These are phyloP conservation scores for Coniella lustricola DNA, from an alignment of 2,329 filamentous ascomycete species.

Conservation along the genomic window DNA sequence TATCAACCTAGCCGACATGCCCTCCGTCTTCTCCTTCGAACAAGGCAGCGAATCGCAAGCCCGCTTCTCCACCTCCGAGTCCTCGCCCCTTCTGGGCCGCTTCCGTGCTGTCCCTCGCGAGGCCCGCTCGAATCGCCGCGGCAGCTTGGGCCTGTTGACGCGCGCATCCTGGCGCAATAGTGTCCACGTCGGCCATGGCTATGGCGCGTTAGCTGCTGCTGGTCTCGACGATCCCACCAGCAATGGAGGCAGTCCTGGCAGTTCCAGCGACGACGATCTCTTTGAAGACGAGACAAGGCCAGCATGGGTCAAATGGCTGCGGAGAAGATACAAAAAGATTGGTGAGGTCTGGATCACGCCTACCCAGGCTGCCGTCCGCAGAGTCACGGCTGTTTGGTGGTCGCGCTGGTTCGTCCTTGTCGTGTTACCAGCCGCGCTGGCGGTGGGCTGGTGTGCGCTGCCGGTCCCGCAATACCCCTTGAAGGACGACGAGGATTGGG, in stretches of 20 bases:
- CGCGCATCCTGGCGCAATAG: slow-evolving; percentile 37
- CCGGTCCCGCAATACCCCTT: slow-evolving; percentile 59
- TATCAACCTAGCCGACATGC: slow-evolving; percentile 37
- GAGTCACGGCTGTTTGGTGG: slow-evolving; percentile 57
- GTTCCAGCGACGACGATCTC: slow-evolving; percentile 24
- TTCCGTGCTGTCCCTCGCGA: slow-evolving; percentile 54
- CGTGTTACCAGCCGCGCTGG: slow-evolving; percentile 52
- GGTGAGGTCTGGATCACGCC: slow-evolving; percentile 56
- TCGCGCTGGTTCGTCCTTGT: slow-evolving; percentile 54
- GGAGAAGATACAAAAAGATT: slow-evolving; percentile 28
- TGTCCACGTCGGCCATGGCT: slow-evolving; percentile 50
- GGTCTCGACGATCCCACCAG: slow-evolving; percentile 25
- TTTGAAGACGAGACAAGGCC: slow-evolving; percentile 22
- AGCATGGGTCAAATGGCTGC: slow-evolving; percentile 27
- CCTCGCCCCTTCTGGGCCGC: slow-evolving; percentile 55
- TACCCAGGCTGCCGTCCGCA: slow-evolving; percentile 49
- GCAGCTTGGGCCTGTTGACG: slow-evolving; percentile 35
- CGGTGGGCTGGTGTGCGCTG: slow-evolving; percentile 57
- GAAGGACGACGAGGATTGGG: slow-evolving; percentile 33
- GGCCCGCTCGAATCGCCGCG: slow-evolving; percentile 17
- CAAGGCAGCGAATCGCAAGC: slow-evolving; percentile 54
- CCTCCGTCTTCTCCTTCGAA: slow-evolving; percentile 61
- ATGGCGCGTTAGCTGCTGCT: slow-evolving; percentile 37
- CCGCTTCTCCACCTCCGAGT: slow-evolving; percentile 39
- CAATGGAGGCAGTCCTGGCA: too few species aligned